These are phyloP conservation scores for Simplicillium sp. DNA, from an alignment of 2,329 filamentous ascomycete species.

Conservation along the genomic window DNA sequence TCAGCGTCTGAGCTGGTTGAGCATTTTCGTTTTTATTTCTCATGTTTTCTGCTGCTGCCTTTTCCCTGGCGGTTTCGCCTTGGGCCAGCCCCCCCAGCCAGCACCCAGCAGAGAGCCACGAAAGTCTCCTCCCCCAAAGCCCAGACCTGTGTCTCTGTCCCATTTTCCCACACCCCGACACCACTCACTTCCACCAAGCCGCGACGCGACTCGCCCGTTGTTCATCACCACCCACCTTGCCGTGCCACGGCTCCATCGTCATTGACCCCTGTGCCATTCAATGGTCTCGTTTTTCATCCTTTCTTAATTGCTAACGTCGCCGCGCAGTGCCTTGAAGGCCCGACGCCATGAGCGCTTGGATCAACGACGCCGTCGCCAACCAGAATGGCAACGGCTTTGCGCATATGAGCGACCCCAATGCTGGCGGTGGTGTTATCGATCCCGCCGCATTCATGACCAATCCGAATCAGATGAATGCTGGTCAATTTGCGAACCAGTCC, in stretches of 20 bases:
- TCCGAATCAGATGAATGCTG: constrained; percentile 49
- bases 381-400: constrained; percentile 62
- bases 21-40: too few species aligned
- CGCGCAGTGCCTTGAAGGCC: constrained; percentile 32
- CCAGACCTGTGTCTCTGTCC: not conserved
- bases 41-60: too few species aligned
- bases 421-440: constrained; percentile 52
- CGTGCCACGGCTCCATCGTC: constrained; percentile 38
- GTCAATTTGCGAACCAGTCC: constrained; percentile 45
- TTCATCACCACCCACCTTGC: constrained; percentile 27
- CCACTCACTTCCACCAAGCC: constrained; percentile 26
- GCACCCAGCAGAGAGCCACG: too few species aligned
- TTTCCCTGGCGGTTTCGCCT: too few species aligned
- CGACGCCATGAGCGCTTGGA: constrained; percentile 61
- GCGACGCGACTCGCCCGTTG: constrained; percentile 29
- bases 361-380: constrained; percentile 61
- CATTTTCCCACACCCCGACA: constrained; percentile 10
- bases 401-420: constrained; percentile 53
- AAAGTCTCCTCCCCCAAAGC: too few species aligned
- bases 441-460: constrained; percentile 54
- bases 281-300: constrained; percentile 29
- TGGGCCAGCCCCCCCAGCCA: too few species aligned
- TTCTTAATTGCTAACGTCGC: constrained; percentile 35
- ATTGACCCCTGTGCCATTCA: constrained; percentile 26
- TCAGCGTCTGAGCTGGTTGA: too few species aligned